A percentile compares a stretch with the other conserved stretches of the same genome.
These are phyloP conservation scores for Phytomonas francai DNA, from an alignment of 208 protist genomes.

Conservation along the genomic window DNA sequence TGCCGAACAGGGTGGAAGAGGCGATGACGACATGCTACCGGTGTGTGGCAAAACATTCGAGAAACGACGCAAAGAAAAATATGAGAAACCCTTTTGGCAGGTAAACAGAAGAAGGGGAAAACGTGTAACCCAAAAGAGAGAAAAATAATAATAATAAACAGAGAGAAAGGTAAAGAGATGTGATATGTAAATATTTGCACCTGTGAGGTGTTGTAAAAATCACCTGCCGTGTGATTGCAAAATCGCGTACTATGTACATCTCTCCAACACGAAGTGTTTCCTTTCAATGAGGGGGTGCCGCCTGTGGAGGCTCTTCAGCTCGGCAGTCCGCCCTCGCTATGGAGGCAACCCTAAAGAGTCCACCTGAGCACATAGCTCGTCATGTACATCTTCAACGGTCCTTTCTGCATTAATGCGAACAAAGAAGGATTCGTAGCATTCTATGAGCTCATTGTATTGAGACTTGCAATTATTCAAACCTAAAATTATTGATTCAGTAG, in stretches of 20 bases:
- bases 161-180: background rate
- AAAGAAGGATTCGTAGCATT: conserved; percentile 46
- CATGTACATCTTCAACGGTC: conserved; percentile 24
- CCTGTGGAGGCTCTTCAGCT: background rate
- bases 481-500: conserved; percentile 21
- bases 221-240: background rate
- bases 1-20: conserved; percentile 72
- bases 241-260: background rate
- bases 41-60: background rate
- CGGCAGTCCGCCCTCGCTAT: conserved; percentile 1
- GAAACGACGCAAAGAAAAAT: background rate
- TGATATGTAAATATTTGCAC: background rate
- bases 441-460: conserved; percentile 36
- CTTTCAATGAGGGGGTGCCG: background rate
- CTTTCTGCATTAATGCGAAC: conserved; percentile 39
- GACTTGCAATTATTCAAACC: conserved; percentile 40
- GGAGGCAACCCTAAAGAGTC: conserved; percentile 24
- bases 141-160: background rate
- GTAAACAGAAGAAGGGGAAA: background rate
- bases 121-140: background rate
- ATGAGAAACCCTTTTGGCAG: too few species aligned
- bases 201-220: background rate
- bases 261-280: background rate
- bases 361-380: conserved; percentile 45
- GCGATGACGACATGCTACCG: conserved; percentile 27